Base-by-base conservation (phyloP, 2,329 filamentous ascomycete genomes). In the Xylariaceae sp. region DNA sequence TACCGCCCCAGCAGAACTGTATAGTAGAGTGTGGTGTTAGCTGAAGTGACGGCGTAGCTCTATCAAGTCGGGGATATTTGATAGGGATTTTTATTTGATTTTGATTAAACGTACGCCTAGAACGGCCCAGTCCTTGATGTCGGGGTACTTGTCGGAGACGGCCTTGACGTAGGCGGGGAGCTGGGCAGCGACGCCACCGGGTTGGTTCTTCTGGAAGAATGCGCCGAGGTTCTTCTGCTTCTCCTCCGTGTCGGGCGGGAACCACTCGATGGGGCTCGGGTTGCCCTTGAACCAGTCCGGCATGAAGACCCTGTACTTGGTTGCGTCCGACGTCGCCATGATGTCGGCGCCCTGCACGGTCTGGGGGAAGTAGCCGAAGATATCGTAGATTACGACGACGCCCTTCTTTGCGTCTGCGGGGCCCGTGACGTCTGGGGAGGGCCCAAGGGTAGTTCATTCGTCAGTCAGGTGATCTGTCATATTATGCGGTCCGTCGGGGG, bases 281-380 rank as follows among this genome's bases (percentile, higher is more conserved):
- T 83, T 80, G 72, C 90, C 92, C 61, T 89, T 82, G 78, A 96
- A 96, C 81, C 90, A 93, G 76, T 97, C 92, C 34, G 92, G 92
- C 64, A 97, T 92, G 76, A 92, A 92, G 66, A 96, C 89, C 67
- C 86, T 86, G 79, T 95, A 94, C 70, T 89, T 84, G 74, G 76
- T 81, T 73, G 77, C 70, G 68, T 83, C 79, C 62, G 78, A 77
- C 51, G 76, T 76, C 50, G 83, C 78, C 23, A 88, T 76, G 66
- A 84, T 89, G 68, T 90, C 88, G 63, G 85, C 85, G 23, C 87
- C 88, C 72, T 89, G 87, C 9, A 89, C 63, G 2, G 87, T 86
- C 74, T 90, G 88, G 23, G 83, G 81, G 69, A 82, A 88, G 80
- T 87, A 86, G 67, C 87, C 86, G 68, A 96, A 82, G 62, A 95